Percentiles rank a stretch among this genome's conserved stretches.
These are phyloP conservation scores for Ceratobasidium theobromae DNA, from an alignment of 1,284 basidiomycete genomes.

Conservation along the genomic window DNA sequence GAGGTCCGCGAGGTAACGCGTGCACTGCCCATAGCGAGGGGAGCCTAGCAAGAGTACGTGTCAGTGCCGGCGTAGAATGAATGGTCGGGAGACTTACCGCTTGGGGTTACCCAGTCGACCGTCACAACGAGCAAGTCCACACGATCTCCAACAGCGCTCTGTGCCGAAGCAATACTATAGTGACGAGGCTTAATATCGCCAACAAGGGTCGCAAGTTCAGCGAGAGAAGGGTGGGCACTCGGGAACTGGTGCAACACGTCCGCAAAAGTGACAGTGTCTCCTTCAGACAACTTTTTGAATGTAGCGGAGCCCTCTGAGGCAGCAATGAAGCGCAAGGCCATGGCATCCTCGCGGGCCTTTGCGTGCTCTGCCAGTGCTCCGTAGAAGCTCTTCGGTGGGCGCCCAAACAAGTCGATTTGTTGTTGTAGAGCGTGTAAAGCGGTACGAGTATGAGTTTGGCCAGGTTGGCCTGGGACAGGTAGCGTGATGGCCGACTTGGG, in stretches of 20 bases:
- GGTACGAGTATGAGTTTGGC: constrained; percentile 75
- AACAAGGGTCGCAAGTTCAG: constrained; percentile 82
- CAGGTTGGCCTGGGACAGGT: constrained; percentile 56
- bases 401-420: constrained; percentile 94
- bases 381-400: constrained; percentile 95
- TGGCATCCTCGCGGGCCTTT: constrained; percentile 68
- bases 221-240: constrained; percentile 78
- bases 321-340: constrained; percentile 89
- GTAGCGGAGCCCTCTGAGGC: constrained; percentile 88
- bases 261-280: constrained; percentile 93
- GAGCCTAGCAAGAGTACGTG: constrained; percentile 53
- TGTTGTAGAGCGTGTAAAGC: constrained; percentile 95
- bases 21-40: constrained; percentile 91
- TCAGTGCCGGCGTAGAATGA: neutral
- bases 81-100: constrained; percentile 55
- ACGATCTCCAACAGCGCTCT: constrained; percentile 90
- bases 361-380: constrained; percentile 83
- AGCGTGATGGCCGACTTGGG: constrained; percentile 81
- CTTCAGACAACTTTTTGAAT: constrained; percentile 94
- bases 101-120: constrained; percentile 89
- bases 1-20: constrained; percentile 86
- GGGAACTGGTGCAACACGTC: constrained; percentile 82
- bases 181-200: constrained; percentile 97
- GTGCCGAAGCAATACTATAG: constrained; percentile 96
- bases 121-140: constrained; percentile 95